Evolutionary conservation across 2,329 filamentous ascomycete species (phyloP).

Genomic region (Ophiocordyceps robertsii): DNA sequence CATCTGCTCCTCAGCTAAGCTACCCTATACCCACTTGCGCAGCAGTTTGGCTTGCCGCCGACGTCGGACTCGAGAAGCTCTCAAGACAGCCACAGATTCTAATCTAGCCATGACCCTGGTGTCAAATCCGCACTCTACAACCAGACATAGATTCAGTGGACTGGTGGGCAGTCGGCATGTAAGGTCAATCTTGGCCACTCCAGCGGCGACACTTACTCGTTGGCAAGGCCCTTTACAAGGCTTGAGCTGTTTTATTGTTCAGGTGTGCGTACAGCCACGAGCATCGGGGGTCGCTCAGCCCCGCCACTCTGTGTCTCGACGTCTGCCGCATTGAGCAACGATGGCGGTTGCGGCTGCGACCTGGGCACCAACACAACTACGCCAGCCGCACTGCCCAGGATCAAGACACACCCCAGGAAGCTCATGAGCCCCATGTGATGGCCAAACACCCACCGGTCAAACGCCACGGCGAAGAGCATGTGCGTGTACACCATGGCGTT

Average conservation of each 20-base stretch:
- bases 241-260: background rate
- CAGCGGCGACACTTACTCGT: too few species aligned
- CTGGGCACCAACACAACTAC: constrained; percentile 33
- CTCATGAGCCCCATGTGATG: constrained; percentile 35
- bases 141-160: too few species aligned
- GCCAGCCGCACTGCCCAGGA: constrained; percentile 39
- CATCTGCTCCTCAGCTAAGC: too few species aligned
- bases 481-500: constrained; percentile 46
- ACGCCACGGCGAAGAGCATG: constrained; percentile 40
- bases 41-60: too few species aligned
- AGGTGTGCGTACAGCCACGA: constrained; percentile 14
- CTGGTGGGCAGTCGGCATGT: too few species aligned
- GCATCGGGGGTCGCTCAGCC: constrained; percentile 26
- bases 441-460: constrained; percentile 39
- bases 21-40: too few species aligned
- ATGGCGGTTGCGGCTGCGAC: constrained; percentile 14
- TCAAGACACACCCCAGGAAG: constrained; percentile 35
- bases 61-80: too few species aligned
- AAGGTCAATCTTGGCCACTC: too few species aligned
- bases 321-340: constrained; percentile 15
- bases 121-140: too few species aligned
- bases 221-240: too few species aligned
- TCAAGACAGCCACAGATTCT: too few species aligned
- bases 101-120: too few species aligned
- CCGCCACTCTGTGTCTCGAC: constrained; percentile 19